Evolutionary conservation across 2,329 filamentous ascomycete genomes (phyloP).

Genomic region (Botryotinia narcissicola): DNA sequence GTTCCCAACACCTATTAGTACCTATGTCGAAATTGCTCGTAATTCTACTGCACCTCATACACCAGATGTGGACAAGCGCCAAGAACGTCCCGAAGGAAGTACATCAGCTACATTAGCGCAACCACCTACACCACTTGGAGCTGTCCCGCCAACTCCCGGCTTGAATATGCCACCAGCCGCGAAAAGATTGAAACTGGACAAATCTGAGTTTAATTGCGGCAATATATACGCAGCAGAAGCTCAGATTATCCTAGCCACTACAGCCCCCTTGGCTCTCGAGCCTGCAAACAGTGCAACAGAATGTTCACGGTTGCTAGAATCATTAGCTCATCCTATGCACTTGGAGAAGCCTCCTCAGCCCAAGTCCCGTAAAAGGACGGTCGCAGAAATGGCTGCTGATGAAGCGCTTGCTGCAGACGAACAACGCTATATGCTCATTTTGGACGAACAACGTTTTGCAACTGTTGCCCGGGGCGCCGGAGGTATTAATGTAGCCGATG

Average conservation of each 20-base stretch:
- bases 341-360: constrained; percentile 73
- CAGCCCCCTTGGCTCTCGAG: constrained; percentile 73
- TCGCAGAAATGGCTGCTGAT: constrained; percentile 91
- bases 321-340: constrained; percentile 74
- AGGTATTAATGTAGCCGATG: constrained; percentile 58
- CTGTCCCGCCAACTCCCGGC: constrained; percentile 59
- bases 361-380: constrained; percentile 87
- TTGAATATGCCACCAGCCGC: constrained; percentile 56
- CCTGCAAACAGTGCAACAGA: constrained; percentile 68
- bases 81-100: constrained; percentile 41
- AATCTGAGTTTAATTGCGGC: constrained; percentile 71
- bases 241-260: constrained; percentile 69
- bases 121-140: constrained; percentile 64
- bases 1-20: constrained; percentile 74
- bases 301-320: constrained; percentile 68
- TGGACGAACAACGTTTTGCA: constrained; percentile 77
- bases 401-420: constrained; percentile 86
- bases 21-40: constrained; percentile 72
- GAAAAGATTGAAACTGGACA: constrained; percentile 67
- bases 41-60: constrained; percentile 49
- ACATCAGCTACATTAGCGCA: constrained; percentile 43
- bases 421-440: constrained; percentile 87
- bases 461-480: constrained; percentile 56
- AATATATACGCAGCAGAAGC: constrained; percentile 75
- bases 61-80: constrained; percentile 56